Evolutionary conservation across 1,139 yeast species (phyloP), one percentile per base, ranked within the genome.

Genomic region (Debaryomyces robertsiae): DNA sequence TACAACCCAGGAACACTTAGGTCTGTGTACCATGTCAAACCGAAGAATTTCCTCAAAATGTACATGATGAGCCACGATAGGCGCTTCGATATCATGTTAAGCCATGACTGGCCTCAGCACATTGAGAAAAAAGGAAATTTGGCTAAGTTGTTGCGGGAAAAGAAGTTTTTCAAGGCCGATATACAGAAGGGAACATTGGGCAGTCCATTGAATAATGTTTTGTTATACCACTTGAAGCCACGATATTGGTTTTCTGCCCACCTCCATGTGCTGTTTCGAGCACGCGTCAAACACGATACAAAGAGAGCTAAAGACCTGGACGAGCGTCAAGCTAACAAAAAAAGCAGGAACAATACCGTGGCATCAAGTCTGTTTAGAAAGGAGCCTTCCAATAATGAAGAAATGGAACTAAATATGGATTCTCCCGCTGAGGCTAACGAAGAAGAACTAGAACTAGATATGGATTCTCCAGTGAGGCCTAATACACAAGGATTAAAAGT

Each of bases 21-120:
- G 47, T 79, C 84, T 30, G 78, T 77, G 1, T 93, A 93, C 59
- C 98, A 93, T 63, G 77, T 83, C 6, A 73, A 94, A 44, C 79
- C 82, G 30, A 67, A 69, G 43, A 91, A 84, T 44, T 78, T 77
- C 42, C 53, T 81, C 30, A 84, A 85, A 48, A 63, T 88, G 47
- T 53, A 75, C 40, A 67, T 56, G 44, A 57, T 55, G 57, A 53
- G 45, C 24, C 27, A 52, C 50, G n/a, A 52, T 50, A 18, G 46
- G 46, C 6, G 28, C 6, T 46, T 57, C 27, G 89, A 83, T 53
- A 58, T 87, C 1, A 66, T 84, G 54, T 46, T 91, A 42, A 78
- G 87, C 34, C 99, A 93, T 60, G 99, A 93, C 63, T 93, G 99
- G 99, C 99, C 99, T 0, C 81, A 75, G 36, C 88, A 88, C 2